Evolutionary conservation across 176 grass and related monocot species (phyloP), one percentile per base, ranked within the genome.

Genomic region (Zea luxurians): DNA sequence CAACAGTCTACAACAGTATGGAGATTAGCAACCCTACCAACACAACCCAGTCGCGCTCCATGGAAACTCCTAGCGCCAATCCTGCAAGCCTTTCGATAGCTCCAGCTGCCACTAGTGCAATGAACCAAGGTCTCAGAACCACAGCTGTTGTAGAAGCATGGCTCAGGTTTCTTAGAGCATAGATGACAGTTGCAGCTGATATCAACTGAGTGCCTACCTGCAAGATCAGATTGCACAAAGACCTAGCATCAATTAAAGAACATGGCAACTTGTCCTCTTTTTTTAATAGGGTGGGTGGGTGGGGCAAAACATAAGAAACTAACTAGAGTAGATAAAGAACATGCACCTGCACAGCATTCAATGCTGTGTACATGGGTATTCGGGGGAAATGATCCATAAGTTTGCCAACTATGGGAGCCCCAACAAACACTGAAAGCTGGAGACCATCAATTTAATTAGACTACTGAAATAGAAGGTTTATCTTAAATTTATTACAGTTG

Each of bases 1-100:
- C 18, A 71, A 21, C 12, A 84, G 13, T 63, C 35, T 20, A 37
- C 13, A 72, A 59, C 42, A 73, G 60, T 64, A 75, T 37, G 36
- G 67, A 45, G 16, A 78, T 78, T 18, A 75, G 86, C 53, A 79
- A 83, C 45, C 82, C 42, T 95, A 98, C 96, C 96, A 94, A 62
- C 44, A 98, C 92, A 90, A 95, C 88, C 96, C 96, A 95, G 44
- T 98, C 96, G 45, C 96, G 86, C 71, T 98, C 96, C 92, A 98
- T 89, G 45, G 96, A 57, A 67, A 98, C 89, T 61, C 92, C 96
- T 71, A 98, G 64, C 16, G 96, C 96, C 75, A 91, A 90, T 53
- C 90, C 92, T 78, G 92, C 91, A 42, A 92, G 88, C 57, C 96
- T 91, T 86, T 98, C 96, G 53, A 92, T 76, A 80, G 89, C 92